Evolutionary conservation across 768 basidiomycete genomes (phyloP).

Genomic region (Solioccasus polychromus): DNA sequence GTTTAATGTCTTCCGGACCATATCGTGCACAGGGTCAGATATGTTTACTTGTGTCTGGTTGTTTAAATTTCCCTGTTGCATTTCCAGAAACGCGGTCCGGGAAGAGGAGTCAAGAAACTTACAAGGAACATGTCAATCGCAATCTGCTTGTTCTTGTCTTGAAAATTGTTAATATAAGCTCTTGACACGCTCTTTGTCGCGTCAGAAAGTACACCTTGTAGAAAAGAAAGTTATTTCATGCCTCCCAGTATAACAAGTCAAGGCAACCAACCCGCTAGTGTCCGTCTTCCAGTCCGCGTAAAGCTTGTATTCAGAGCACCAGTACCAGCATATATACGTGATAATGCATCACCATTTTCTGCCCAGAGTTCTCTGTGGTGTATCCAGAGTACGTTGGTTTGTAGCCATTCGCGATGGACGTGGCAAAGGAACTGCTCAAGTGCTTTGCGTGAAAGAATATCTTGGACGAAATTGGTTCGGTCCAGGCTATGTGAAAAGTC

Average conservation of each 20-base stretch:
- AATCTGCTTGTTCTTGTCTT: conserved; percentile 89
- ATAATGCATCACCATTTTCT: conserved; percentile 91
- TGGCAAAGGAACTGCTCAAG: conserved; percentile 82
- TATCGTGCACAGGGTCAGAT: conserved; percentile 91
- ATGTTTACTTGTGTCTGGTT: conserved; percentile 86
- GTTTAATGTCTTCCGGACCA: conserved; percentile 68
- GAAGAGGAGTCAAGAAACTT: conserved; percentile 22
- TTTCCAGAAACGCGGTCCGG: conserved; percentile 4
- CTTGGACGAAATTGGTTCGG: conserved; percentile 96
- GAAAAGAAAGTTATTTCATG: conserved; percentile 7
- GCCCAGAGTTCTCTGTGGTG: conserved; percentile 96
- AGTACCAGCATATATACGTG: conserved; percentile 91
- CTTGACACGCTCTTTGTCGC: conserved; percentile 95
- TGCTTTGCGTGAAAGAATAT: conserved; percentile 81
- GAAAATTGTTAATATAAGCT: conserved; percentile 97
- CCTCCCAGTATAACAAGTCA: not conserved
- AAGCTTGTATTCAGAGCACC: conserved; percentile 95
- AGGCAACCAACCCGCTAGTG: conserved; percentile 64
- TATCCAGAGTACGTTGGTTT: conserved; percentile 69
- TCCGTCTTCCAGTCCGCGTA: conserved; percentile 92
- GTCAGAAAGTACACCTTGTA: conserved; percentile 84
- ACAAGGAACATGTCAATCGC: conserved; percentile 97
- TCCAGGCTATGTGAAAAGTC: conserved; percentile 62
- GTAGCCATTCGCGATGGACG: conserved; percentile 73
- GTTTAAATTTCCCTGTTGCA: conserved; percentile 80